Conservation (phyloP, 371 early-diverging fungal genomes). For the Mucor velutinosus region DNA sequence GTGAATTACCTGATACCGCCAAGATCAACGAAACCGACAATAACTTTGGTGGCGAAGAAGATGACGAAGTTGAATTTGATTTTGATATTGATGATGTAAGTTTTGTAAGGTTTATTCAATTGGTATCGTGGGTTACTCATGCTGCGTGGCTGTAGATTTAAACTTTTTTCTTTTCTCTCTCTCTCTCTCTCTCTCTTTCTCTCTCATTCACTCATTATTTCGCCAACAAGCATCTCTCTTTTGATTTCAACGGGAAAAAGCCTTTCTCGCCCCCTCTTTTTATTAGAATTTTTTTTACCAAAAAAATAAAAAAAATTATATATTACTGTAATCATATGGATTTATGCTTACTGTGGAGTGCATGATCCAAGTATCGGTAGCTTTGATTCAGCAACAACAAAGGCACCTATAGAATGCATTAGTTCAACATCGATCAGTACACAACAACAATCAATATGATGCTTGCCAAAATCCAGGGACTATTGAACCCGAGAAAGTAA, state of each 20-base stretch:
- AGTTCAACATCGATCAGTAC: neutral
- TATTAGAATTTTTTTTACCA: slow-evolving; percentile 3
- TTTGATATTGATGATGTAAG: slow-evolving; percentile 91
- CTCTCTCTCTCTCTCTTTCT: neutral
- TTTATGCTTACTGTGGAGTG: neutral
- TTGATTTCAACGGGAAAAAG: neutral
- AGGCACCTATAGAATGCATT: slow-evolving; percentile 13
- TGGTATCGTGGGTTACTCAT: neutral
- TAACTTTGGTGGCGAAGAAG: slow-evolving; percentile 67
- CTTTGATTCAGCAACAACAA: slow-evolving; percentile 9
- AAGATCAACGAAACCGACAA: slow-evolving; percentile 81
- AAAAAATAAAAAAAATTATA: slow-evolving; percentile 10
- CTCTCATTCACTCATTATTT: neutral
- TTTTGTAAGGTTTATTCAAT: neutral
- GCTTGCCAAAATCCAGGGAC: slow-evolving; percentile 49
- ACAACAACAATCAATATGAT: too few species aligned
- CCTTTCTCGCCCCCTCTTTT: neutral
- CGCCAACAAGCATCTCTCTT: slow-evolving; percentile 1
- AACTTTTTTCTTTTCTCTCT: slow-evolving; percentile 5
- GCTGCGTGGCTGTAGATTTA: slow-evolving; percentile 7
- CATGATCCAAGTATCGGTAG: neutral
- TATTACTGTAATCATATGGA: neutral
- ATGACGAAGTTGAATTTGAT: slow-evolving; percentile 87
- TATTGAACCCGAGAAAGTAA: slow-evolving; percentile 47
- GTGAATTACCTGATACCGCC: slow-evolving; percentile 96